These are phyloP conservation scores for Fusarium keratoplasticum DNA, from an alignment of 2,329 filamentous ascomycete species.

Conservation along the genomic window DNA sequence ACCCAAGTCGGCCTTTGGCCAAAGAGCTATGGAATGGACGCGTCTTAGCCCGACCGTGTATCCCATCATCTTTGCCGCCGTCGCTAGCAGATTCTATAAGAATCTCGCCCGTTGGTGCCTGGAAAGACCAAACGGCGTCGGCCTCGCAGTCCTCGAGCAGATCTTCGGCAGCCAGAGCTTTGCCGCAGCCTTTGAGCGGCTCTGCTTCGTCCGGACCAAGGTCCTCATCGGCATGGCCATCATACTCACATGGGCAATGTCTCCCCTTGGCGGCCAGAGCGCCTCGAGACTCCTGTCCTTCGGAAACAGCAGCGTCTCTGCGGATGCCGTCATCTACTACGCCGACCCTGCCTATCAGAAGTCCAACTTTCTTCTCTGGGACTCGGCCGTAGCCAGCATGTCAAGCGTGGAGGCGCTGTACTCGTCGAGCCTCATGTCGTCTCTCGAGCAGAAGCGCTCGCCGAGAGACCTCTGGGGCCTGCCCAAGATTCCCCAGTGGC, in stretches of 20 bases:
- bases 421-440: slow-evolving; percentile 3
- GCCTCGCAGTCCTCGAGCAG: slow-evolving; percentile 9
- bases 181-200: slow-evolving; percentile 9
- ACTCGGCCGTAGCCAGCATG: not conserved
- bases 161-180: slow-evolving; percentile 21
- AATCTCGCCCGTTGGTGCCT: slow-evolving; percentile 14
- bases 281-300: not conserved
- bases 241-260: slow-evolving; percentile 3
- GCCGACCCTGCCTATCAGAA: not conserved
- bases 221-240: not conserved
- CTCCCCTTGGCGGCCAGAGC: slow-evolving; percentile 12
- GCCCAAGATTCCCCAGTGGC: slow-evolving; percentile 12
- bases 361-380: not conserved
- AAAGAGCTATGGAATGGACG: not conserved
- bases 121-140: slow-evolving; percentile 2
- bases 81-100: slow-evolving; percentile 11
- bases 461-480: slow-evolving; percentile 9
- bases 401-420: not conserved
- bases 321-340: not conserved
- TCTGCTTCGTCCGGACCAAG: not conserved
- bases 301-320: not conserved
- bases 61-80: slow-evolving; percentile 16
- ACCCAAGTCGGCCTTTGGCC: not conserved
- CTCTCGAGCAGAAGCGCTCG: slow-evolving; percentile 4
- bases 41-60: slow-evolving; percentile 11